Percentiles rank a stretch among this genome's conserved stretches.
Conservation (phyloP, 2,329 filamentous ascomycete genomes). For the Beauveria scarabaeidicola region DNA sequence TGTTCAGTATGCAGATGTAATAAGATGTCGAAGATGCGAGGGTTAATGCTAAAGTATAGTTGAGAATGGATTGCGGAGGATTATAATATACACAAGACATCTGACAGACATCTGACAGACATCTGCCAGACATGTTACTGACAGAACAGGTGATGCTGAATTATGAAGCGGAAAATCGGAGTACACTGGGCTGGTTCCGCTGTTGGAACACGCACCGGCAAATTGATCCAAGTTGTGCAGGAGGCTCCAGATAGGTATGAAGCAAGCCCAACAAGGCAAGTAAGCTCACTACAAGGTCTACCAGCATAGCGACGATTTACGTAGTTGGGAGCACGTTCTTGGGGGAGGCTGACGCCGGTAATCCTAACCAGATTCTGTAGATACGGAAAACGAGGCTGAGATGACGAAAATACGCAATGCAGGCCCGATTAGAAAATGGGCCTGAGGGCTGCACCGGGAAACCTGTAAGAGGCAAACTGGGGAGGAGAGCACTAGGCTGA, state of each 20-base stretch:
- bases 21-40: background rate
- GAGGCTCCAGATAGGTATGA: background rate
- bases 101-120: background rate
- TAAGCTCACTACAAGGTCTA: background rate
- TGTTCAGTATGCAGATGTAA: background rate
- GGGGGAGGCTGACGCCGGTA: conserved; percentile 7
- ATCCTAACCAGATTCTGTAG: conserved; percentile 1
- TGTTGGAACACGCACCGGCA: background rate
- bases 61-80: background rate
- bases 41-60: background rate
- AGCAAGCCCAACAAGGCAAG: conserved; percentile 3
- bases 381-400: conserved; percentile 4
- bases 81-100: conserved; percentile 6
- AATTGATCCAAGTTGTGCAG: conserved; percentile 3
- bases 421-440: background rate
- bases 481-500: background rate
- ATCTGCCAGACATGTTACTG: background rate
- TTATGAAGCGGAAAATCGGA: background rate
- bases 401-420: conserved; percentile 1
- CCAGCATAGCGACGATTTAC: background rate
- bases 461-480: conserved; percentile 6
- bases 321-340: background rate
- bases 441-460: background rate
- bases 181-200: background rate
- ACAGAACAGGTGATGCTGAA: background rate